These are phyloP conservation scores for Umbilicus rupestris DNA, from an alignment of 164 flowering plant species.

Conservation along the genomic window DNA sequence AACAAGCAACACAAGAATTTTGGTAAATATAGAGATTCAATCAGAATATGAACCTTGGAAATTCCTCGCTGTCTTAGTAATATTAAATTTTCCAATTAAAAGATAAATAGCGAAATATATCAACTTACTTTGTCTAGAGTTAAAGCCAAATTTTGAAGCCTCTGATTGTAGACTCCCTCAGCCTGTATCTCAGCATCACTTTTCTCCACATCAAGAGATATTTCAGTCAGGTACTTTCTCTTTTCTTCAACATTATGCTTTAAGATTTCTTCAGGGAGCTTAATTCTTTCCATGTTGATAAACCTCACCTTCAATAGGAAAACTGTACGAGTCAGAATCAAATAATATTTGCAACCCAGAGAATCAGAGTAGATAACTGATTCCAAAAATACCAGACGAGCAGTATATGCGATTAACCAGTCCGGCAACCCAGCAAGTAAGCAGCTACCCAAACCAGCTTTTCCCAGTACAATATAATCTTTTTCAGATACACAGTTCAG, in stretches of 20 bases:
- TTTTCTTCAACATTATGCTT: slow-evolving; percentile 90
- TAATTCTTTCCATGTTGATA: slow-evolving; percentile 82
- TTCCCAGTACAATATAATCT: slow-evolving; percentile 75
- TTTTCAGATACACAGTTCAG: slow-evolving; percentile 71
- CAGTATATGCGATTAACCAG: slow-evolving; percentile 94
- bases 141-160: slow-evolving; percentile 95
- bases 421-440: slow-evolving; percentile 92
- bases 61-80: not conserved
- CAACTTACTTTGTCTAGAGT: slow-evolving; percentile 79
- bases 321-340: slow-evolving; percentile 8
- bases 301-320: slow-evolving; percentile 67
- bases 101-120: not conserved
- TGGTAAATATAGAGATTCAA: not conserved
- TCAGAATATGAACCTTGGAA: not conserved
- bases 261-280: slow-evolving; percentile 84
- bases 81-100: not conserved
- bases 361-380: slow-evolving; percentile 4
- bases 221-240: slow-evolving; percentile 70
- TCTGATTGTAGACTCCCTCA: slow-evolving; percentile 96
- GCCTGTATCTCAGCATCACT: slow-evolving; percentile 99
- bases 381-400: slow-evolving; percentile 58
- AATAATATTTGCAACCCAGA: not conserved
- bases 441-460: slow-evolving; percentile 90
- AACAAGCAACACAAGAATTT: slow-evolving; percentile 10
- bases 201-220: slow-evolving; percentile 66